Evolutionary conservation across 352 stramenopile genomes (phyloP), one percentile per base, ranked within the genome.

Genomic region (Globisporangium orthogonon): DNA sequence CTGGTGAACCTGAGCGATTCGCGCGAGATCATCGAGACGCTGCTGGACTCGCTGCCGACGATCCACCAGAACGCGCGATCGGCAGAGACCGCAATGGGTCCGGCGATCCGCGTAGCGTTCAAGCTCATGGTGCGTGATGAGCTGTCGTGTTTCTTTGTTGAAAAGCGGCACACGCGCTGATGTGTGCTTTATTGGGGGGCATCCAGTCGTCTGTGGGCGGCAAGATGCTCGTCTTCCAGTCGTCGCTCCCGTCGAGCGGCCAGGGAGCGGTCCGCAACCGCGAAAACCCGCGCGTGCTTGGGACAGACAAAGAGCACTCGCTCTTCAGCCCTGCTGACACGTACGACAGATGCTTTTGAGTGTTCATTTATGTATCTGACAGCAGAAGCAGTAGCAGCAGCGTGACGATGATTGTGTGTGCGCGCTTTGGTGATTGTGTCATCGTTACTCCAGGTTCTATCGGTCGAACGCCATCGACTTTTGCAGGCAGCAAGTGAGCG

Each of bases 1-100:
- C 80, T 99, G 45, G 97, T 99, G 11, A 99, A 99, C 74, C 69
- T 99, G 52, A 89, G 84, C 40, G 84, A 99, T 63, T 97, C 83
- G 43, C 82, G 96, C 40, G 76, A 94, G 11, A 76, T 98, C 11
- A 78, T 99, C 17, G 96, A 99, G 44, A 73, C 79, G 45, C 91
- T 99, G 61, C 82, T 99, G 40, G 95, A 99, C 59, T 91, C 82
- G 46, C 77, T 99, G 4, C 96, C 96, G 55, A 41, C 73, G 30
- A 87, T 98, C 86, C 90, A 87, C 68, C 67, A 92, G 76, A 76
- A 97, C 52, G 67, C 86, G 10, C 70, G 73, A 47, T 85, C 74
- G 29, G 70, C 78, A n/a, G 86, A 95, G 63, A 94, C 83, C 17
- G 83, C 79, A 2, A 69, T 95, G 4, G 86, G 86, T 39, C 78